Evolutionary conservation across 2,329 filamentous ascomycete species (phyloP).

Genomic region (Orbilia brochopaga): DNA sequence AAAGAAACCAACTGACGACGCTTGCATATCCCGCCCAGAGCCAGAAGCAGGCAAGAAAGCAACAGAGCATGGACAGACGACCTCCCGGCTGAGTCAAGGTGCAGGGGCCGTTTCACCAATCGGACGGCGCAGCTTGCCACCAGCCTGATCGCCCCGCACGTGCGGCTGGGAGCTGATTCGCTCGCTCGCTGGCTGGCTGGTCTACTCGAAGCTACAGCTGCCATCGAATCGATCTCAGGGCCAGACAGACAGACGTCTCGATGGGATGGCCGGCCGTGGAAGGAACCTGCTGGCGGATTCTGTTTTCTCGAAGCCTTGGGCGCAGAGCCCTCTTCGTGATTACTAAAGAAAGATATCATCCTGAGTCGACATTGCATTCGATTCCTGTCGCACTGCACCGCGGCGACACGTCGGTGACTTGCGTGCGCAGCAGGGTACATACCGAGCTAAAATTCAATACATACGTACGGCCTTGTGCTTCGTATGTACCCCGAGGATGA

Average conservation of each 20-base stretch:
- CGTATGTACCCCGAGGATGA: no score
- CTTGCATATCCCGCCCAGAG: conserved; percentile 4
- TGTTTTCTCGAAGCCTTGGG: conserved; percentile 1
- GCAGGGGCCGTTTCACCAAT: conserved; percentile 22
- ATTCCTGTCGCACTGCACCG: no score
- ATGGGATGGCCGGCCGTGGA: no score
- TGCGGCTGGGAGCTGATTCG: conserved; percentile 51
- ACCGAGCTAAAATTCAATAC: no score
- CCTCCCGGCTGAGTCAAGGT: conserved; percentile 33
- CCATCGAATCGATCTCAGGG: neutral
- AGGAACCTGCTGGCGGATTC: conserved; percentile 43
- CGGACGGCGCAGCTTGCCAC: conserved; percentile 20
- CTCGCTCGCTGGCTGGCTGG: conserved; percentile 12
- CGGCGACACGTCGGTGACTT: conserved; percentile 16
- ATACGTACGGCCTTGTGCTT: no score
- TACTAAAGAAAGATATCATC: neutral
- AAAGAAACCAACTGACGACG: conserved; percentile 3
- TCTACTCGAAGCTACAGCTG: neutral
- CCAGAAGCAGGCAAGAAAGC: neutral
- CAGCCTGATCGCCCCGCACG: conserved; percentile 44
- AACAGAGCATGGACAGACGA: conserved; percentile 4
- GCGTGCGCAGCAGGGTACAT: conserved; percentile 23
- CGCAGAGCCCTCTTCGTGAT: neutral
- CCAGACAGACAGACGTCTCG: conserved; percentile 8
- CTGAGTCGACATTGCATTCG: no score